Conservation (phyloP, 208 protist species). For the Acanthamoeba quina region DNA sequence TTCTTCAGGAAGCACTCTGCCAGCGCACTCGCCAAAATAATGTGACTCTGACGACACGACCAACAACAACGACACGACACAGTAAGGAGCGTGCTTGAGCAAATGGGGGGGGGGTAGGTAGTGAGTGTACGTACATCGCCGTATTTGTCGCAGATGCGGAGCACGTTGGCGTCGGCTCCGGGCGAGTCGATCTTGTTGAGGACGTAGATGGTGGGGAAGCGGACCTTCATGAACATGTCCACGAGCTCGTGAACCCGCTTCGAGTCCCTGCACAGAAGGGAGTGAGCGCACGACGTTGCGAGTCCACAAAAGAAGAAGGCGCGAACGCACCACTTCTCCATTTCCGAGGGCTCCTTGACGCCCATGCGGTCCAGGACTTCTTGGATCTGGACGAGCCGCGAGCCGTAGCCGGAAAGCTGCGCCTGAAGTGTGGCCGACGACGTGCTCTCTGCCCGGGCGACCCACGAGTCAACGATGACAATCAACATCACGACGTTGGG, state of each 20-base stretch:
- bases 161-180: constrained; percentile 78
- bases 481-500: neutral
- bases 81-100: neutral
- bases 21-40: constrained; percentile 79
- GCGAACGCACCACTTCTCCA: constrained; percentile 73
- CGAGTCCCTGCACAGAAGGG: neutral
- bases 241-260: constrained; percentile 76
- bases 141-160: constrained; percentile 81
- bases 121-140: constrained; percentile 7
- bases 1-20: constrained; percentile 85
- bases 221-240: constrained; percentile 78
- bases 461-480: neutral
- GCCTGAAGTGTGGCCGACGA: constrained; percentile 76
- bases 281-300: neutral
- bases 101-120: too few species aligned
- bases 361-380: constrained; percentile 72
- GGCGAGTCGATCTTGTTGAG: constrained; percentile 83
- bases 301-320: neutral
- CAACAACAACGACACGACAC: neutral
- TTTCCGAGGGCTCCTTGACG: constrained; percentile 75
- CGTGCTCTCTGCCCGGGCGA: constrained; percentile 51
- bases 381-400: constrained; percentile 58
- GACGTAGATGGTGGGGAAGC: constrained; percentile 83
- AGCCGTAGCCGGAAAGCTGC: constrained; percentile 83
- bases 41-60: constrained; percentile 24